Base-by-base conservation (phyloP, 2,329 filamentous ascomycete species). In the Pseudogymnoascus sp. region DNA sequence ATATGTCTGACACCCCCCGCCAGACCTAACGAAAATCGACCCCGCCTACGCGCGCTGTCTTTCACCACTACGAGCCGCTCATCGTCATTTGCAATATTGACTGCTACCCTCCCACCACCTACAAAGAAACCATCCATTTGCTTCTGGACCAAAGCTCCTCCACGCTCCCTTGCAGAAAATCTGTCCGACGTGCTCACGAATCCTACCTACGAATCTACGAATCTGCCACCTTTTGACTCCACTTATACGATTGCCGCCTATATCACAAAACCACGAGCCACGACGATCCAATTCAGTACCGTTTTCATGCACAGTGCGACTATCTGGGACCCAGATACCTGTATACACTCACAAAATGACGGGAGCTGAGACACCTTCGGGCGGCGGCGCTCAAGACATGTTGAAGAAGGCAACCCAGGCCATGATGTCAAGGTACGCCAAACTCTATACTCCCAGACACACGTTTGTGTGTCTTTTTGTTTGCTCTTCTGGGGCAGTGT, bases 401-500 rank as follows among this genome's bases (percentile, higher is more conserved):
- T 68, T 74, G 35, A 73, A 70, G 68, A 71, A 72, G 68, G 72
- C 72, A 64, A 74, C 72, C 65, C 72, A 74, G 65, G 66, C 70
- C 61, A 71, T 74, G 70, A 73, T 74, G 70, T 67, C 68, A 68
- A 74, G 71, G 72, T 74, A 72, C 68, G 72, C 65, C n/a, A 11
- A 33, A 33, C 4, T 26, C 15, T 33, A 26, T 19, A 9, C 47
- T 8, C 47, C 47, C 47, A 57, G 26, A 57, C 47, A 57, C 47
- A 57, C 47, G 47, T 33, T 33, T 33, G 26, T 57, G 47, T 57
- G 26, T n/a, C 26, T 57, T 57, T 57, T 33, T 57, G 26, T 57
- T 57, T 31, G 47, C n/a, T 23, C 47, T 28, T n/a, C n/a, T 57
- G 47, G 26, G 47, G 26, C n/a, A 57, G 15, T 53, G 23, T 28